Base-by-base conservation (phyloP, 108 stramenopile species). In the Nitzschia sp. region DNA sequence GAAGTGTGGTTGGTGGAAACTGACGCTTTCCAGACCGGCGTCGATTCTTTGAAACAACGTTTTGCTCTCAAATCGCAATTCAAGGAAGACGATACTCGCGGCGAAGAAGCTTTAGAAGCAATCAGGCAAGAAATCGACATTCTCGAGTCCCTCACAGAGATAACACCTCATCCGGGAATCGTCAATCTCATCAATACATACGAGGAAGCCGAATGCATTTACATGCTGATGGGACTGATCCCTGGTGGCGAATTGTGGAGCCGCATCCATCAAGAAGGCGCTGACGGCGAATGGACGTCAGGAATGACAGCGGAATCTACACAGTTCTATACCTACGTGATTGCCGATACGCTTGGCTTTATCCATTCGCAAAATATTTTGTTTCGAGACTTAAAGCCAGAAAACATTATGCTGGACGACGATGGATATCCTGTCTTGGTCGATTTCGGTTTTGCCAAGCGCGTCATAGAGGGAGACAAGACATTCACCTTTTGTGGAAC, bases 401-500 rank as follows among this genome's bases (percentile, higher is more conserved):
- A 89, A 58, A 87, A 87, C 63, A 60, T 92, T 54, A 62, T 89
- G 34, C 63, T 89, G 26, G 85, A 82, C 62, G 58, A 26, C n/a
- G 69, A 76, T 2, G 96, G 96, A 8, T 96, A 90, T 63, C 68
- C 94, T 8, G 84, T 86, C 31, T 85, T 94, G 19, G 83, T 88
- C 19, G 97, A 97, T 66, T 94, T 93, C 75, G 92, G 92, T 19
- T 93, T 96, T 63, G 89, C 88, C 31, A 71, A 53, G 48, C 38
- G n/a, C 28, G 72, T 53, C 81, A 85, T 35, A 30, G 62, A 71
- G 26, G 85, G 83, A 96, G 97, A 68, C 91, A 82, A 85, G 66
- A 92, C 95, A 9, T 97, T 86, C 70, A 97, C 98, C 23, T 76
- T 98, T 2, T 97, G 97, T 69, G 97, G 98, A 13, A 97, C 98